Evolutionary conservation across 2,329 filamentous ascomycete species (phyloP), one percentile per base, ranked within the genome.

Genomic region (Clarireedia homoeocarpa): DNA sequence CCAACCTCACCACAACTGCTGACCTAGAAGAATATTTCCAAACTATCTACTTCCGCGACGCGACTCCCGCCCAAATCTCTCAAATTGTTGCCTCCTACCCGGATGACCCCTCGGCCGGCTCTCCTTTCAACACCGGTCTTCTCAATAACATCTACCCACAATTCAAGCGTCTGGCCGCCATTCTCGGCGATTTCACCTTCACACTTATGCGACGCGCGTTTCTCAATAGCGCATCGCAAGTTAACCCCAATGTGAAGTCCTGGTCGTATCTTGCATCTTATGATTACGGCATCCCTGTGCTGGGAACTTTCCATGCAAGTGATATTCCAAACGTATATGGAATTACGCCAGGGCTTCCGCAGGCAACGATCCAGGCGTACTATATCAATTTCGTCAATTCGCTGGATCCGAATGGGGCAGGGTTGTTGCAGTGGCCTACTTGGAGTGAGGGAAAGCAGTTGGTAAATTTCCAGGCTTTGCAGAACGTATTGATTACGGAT

Each of bases 231-330:
- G 69, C 81, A 1, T 65, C 68, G 0, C 53, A 71, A 1, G 71
- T 73, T 12, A 76, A 83, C 59, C 83, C 84, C 0, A 62, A 70
- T 30, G 81, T 90, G 0, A 82, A 83, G 0, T 73, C 75, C 1
- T 94, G 87, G 87, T 89, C 85, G 0, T 94, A 91, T 71, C 77
- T 94, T 1, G 73, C 84, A 0, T 85, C 82, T 0, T 91, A 91
- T 71, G 71, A 86, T 72, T 82, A 85, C 66, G 84, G 84, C 9
- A 85, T 83, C 0, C 85, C 88, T 0, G 71, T 91, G 48, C 70
- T 92, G 0, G 89, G 89, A n/a, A 91, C 88, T 0, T 87, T 89
- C 71, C 89, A 94, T 68, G 85, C 71, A 14, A 82, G 78, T 1
- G 88, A 91, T 62, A 63, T 91, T 1, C 62, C 89, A 66, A 78